Conservation (phyloP, 768 basidiomycete species). For the Naganishia friedmannii region DNA sequence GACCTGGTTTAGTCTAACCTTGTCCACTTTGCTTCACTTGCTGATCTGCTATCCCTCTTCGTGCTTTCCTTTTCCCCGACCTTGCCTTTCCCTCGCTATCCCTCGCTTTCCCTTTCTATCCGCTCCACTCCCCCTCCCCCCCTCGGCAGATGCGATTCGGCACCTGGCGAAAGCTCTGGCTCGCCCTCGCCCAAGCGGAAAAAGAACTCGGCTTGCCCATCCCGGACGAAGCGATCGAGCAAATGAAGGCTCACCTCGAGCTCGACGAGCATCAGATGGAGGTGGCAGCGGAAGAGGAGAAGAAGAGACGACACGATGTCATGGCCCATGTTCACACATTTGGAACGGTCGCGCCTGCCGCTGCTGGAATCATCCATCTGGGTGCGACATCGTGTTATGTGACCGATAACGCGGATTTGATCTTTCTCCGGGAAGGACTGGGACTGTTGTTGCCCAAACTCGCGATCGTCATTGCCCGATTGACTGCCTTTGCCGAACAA, state of each 20-base stretch:
- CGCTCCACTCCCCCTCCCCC: not conserved
- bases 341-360: conserved; percentile 85
- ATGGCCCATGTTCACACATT: conserved; percentile 99
- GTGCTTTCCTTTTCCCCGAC: not conserved
- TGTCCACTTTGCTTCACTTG: too few relatives aligned
- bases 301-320: conserved; percentile 95
- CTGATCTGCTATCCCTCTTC: not conserved
- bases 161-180: conserved; percentile 94
- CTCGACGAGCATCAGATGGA: conserved; percentile 86
- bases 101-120: not conserved
- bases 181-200: conserved; percentile 92
- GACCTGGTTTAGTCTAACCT: too few relatives aligned
- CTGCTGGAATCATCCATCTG: conserved; percentile 94
- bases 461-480: conserved; percentile 82
- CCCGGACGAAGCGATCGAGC: conserved; percentile 80
- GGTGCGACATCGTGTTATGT: conserved; percentile 99
- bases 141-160: conserved; percentile 75
- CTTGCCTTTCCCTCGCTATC: not conserved
- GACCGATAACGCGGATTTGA: conserved; percentile 97
- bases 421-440: conserved; percentile 86
- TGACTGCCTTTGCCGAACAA: conserved; percentile 76
- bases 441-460: conserved; percentile 80
- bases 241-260: conserved; percentile 91
- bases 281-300: conserved; percentile 88
- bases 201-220: conserved; percentile 90